Evolutionary conservation across 768 basidiomycete species (phyloP).

Genomic region (Hericium coralloides): DNA sequence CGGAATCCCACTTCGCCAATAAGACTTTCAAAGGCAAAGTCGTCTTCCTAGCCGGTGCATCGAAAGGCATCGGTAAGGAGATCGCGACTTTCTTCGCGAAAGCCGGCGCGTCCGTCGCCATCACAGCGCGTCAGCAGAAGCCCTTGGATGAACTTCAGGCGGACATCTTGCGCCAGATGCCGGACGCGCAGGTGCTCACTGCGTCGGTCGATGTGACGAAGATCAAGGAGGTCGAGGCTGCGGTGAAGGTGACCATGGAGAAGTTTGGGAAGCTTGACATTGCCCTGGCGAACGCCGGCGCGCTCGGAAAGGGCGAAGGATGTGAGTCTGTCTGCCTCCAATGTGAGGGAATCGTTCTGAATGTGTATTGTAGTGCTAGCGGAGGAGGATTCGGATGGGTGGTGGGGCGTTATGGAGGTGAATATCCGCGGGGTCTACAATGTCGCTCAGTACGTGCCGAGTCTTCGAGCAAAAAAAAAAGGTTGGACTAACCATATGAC

Average conservation of each 20-base stretch:
- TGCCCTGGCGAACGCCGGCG: slow-evolving; percentile 4
- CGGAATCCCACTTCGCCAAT: not conserved
- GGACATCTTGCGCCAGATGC: not conserved
- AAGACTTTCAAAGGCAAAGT: slow-evolving; percentile 11
- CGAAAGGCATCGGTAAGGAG: slow-evolving; percentile 7
- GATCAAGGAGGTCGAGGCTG: not conserved
- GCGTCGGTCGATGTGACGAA: slow-evolving; percentile 1
- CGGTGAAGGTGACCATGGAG: not conserved
- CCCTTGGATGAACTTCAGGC: not conserved
- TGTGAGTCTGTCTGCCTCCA: too few relatives aligned
- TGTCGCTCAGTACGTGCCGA: slow-evolving; percentile 12
- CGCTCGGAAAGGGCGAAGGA: not conserved
- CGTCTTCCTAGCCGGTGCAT: slow-evolving; percentile 10
- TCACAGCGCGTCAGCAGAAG: slow-evolving; percentile 1
- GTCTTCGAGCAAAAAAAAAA: too few relatives aligned
- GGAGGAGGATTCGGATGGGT: slow-evolving; percentile 16
- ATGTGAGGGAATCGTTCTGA: not conserved
- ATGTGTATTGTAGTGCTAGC: not conserved
- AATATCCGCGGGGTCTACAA: slow-evolving; percentile 19
- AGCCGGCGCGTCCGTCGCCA: slow-evolving; percentile 10
- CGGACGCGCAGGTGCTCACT: slow-evolving; percentile 1
- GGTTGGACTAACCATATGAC: not conserved
- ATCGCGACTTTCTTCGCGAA: slow-evolving; percentile 8
- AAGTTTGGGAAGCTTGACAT: slow-evolving; percentile 4
- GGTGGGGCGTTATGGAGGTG: slow-evolving; percentile 18